Percentiles rank a stretch among this genome's conserved stretches.
phyloP scores from a whole-genome alignment of 768 basidiomycete species.

The Clavaria fumosa region DNA sequence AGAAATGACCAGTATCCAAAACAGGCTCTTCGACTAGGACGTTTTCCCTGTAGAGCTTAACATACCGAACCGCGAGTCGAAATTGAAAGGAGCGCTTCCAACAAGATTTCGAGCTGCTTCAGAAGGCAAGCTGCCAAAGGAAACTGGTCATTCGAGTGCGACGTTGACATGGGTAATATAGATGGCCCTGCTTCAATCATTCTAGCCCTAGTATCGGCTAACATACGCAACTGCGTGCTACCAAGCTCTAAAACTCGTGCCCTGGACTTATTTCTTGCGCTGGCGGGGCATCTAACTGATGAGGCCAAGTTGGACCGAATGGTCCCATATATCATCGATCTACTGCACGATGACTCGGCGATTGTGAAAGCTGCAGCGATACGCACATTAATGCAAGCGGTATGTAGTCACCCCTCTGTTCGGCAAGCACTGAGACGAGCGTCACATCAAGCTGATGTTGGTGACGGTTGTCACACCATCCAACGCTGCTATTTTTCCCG shows the following conservation, averaged over 20 bases:
- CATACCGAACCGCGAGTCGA: slow-evolving; percentile 58
- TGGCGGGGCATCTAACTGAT: slow-evolving; percentile 72
- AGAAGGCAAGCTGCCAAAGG: slow-evolving; percentile 42
- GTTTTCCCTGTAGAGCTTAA: slow-evolving; percentile 64
- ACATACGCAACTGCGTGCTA: slow-evolving; percentile 73
- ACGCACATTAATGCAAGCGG: slow-evolving; percentile 69
- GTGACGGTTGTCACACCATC: slow-evolving; percentile 75
- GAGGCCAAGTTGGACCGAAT: slow-evolving; percentile 91
- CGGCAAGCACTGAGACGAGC: neutral
- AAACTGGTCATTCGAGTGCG: too few relatives aligned
- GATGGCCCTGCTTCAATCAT: slow-evolving; percentile 86
- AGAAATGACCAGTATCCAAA: too few relatives aligned
- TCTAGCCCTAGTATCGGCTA: slow-evolving; percentile 74
- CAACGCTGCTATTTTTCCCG: slow-evolving; percentile 70
- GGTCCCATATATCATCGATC: slow-evolving; percentile 80
- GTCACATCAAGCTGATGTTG: slow-evolving; percentile 22
- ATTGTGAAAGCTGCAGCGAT: slow-evolving; percentile 69
- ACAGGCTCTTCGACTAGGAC: too few relatives aligned
- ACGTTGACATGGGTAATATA: slow-evolving; percentile 16
- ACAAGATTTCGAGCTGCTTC: slow-evolving; percentile 34
- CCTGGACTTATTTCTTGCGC: slow-evolving; percentile 73
- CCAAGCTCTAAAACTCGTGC: slow-evolving; percentile 79
- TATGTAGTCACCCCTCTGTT: slow-evolving; percentile 23
- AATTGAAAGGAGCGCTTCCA: slow-evolving; percentile 29
- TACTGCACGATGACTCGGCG: slow-evolving; percentile 75